These are phyloP conservation scores for Tuber brumale DNA, from an alignment of 495 filamentous ascomycete genomes.

Conservation along the genomic window DNA sequence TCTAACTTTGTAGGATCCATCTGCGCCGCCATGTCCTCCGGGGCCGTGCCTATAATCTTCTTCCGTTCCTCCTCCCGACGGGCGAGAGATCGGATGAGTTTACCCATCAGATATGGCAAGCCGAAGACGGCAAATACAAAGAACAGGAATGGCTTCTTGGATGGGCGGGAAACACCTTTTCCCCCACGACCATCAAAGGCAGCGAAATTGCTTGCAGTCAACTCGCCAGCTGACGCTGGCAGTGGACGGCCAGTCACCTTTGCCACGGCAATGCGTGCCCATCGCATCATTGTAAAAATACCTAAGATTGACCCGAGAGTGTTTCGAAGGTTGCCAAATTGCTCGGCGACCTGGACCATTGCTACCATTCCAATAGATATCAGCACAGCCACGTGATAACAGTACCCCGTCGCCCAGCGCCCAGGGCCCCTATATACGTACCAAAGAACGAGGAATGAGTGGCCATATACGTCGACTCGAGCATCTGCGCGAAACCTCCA, in stretches of 20 bases:
- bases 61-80: conserved; percentile 70
- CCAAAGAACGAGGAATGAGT: conserved; percentile 98
- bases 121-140: conserved; percentile 93
- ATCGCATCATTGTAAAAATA: conserved; percentile 91
- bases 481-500: conserved; percentile 97
- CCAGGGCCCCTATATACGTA: conserved; percentile 48
- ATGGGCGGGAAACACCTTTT: conserved; percentile 58
- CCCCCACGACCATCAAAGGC: conserved; percentile 66
- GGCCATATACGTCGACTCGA: conserved; percentile 99
- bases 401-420: not conserved
- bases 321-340: conserved; percentile 84
- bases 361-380: conserved; percentile 51
- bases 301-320: conserved; percentile 93
- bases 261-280: conserved; percentile 81
- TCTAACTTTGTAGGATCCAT: conserved; percentile 84
- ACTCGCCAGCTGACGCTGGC: conserved; percentile 73
- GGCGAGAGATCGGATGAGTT: conserved; percentile 78
- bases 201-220: conserved; percentile 85
- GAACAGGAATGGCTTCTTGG: conserved; percentile 89
- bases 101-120: conserved; percentile 90
- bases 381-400: conserved; percentile 7
- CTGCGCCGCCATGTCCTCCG: conserved; percentile 42
- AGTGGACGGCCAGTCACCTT: conserved; percentile 90
- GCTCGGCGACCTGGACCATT: conserved; percentile 96
- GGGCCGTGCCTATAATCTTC: conserved; percentile 46